Conservation (phyloP, 1,284 basidiomycete genomes). For the Farysia itapuensis region DNA sequence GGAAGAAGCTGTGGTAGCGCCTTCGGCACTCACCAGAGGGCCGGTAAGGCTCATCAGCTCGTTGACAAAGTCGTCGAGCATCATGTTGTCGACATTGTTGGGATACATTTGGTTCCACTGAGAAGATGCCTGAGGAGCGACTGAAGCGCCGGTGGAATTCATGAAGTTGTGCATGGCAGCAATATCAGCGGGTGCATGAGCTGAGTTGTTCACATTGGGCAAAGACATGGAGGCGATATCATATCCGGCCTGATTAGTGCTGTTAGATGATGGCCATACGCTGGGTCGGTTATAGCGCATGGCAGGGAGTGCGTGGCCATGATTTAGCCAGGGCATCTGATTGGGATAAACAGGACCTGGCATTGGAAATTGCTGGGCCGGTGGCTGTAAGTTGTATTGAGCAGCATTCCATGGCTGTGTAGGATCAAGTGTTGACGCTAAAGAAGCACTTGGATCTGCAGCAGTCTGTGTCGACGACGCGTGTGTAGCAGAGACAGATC, state of each 20-base stretch:
- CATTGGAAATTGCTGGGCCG: no score
- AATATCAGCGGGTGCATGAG: conserved; percentile 10
- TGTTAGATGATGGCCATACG: conserved; percentile 10
- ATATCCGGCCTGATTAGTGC: background rate
- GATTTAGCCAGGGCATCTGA: no score
- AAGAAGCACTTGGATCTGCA: background rate
- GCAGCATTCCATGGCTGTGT: no score
- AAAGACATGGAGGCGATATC: conserved; percentile 3
- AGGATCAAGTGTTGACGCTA: conserved; percentile 8
- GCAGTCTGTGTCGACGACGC: no score
- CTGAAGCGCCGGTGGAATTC: conserved; percentile 5
- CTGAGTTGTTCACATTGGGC: conserved; percentile 1
- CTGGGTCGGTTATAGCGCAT: conserved; percentile 34
- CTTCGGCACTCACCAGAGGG: conserved; percentile 15
- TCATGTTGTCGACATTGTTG: conserved; percentile 33
- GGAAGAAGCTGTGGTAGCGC: conserved; percentile 3
- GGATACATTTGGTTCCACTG: conserved; percentile 21
- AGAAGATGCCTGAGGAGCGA: background rate
- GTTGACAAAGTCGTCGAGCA: conserved; percentile 45
- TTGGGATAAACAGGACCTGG: no score
- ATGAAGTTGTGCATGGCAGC: conserved; percentile 12
- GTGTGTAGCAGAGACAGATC: background rate
- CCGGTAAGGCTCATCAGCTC: conserved; percentile 38
- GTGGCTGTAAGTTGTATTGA: no score
- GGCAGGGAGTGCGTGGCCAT: no score